Base-by-base conservation (phyloP, 2,329 filamentous ascomycete genomes). In the Penicillium sp. region DNA sequence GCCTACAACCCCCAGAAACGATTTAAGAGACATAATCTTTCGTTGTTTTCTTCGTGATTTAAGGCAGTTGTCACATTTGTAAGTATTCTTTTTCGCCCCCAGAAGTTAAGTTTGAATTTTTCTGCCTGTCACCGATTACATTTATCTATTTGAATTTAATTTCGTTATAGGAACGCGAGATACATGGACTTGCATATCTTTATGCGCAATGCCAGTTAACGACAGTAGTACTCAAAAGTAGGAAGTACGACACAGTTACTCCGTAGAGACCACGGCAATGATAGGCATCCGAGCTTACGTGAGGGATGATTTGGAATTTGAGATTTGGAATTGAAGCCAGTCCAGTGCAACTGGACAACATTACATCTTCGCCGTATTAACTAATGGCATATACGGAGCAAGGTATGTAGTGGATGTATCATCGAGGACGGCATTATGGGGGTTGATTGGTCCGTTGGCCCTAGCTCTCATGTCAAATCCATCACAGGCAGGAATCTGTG, bases 401-500 rank as follows among this genome's bases (percentile, higher is more conserved):
- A 57, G n/a, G 27, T 9, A 36, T 38, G 25, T 19, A 19, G 43
- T 38, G 12, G 49, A 53, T 36, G 23, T 56, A 51, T 44, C 51
- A 57, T 55, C 21, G n/a, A 43, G 54, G 12, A 25, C n/a, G 12
- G 25, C 19, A 19, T 29, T 38, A 39, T 33, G n/a, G 33, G 13
- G 17, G 17, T 12, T 58, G 54, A 58, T 63, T 63, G 60, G 61
- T 35, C 36, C n/a, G 3, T 9, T 8, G 38, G 19, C 31, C 36
- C 42, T 47, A 57, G 52, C 33, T 47, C 29, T 19, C 31, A 29
- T 53, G 49, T 31, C 42, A 38, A 44, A 25, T 54, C 36, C 33
- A 47, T 60, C 56, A 61, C 58, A 55, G 27, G n/a, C 50, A 57
- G 49, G 13, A 48, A 15, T 45, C 33, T 31, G 39, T 36, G 59